phyloP scores from a whole-genome alignment of 257 asterid species.

The Echites panduratus region DNA sequence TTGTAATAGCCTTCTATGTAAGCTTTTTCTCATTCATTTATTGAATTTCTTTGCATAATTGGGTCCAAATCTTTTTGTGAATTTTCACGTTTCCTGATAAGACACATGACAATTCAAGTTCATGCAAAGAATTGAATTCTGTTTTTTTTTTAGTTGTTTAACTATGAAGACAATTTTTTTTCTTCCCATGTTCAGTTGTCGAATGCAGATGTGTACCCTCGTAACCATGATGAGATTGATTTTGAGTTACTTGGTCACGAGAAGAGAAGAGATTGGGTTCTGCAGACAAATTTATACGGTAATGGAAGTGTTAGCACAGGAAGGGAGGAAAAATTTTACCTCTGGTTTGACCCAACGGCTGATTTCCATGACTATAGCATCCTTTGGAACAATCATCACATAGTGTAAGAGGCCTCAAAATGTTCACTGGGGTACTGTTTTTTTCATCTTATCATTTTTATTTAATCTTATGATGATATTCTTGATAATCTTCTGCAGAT shows the following conservation, averaged over 20 bases:
- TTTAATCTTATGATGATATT: too few species aligned
- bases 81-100: background rate
- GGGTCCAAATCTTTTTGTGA: too few species aligned
- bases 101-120: background rate
- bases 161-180: background rate
- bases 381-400: conserved; percentile 81
- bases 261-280: conserved; percentile 68
- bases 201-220: conserved; percentile 56
- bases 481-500: conserved; percentile 31
- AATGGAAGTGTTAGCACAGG: conserved; percentile 81
- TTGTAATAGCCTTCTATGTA: conserved; percentile 80
- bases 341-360: conserved; percentile 82
- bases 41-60: background rate
- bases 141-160: background rate
- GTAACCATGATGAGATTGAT: conserved; percentile 78
- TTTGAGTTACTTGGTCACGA: conserved; percentile 81
- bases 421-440: background rate
- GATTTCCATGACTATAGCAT: conserved; percentile 66
- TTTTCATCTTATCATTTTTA: too few species aligned
- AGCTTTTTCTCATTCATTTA: conserved; percentile 12
- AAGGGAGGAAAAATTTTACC: conserved; percentile 79
- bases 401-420: conserved; percentile 40
- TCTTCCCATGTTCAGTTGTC: conserved; percentile 36
- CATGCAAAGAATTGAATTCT: too few species aligned
- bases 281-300: conserved; percentile 77